Base-by-base conservation (phyloP, 192 early-diverging fungal species). In the Gigaspora rosea region DNA sequence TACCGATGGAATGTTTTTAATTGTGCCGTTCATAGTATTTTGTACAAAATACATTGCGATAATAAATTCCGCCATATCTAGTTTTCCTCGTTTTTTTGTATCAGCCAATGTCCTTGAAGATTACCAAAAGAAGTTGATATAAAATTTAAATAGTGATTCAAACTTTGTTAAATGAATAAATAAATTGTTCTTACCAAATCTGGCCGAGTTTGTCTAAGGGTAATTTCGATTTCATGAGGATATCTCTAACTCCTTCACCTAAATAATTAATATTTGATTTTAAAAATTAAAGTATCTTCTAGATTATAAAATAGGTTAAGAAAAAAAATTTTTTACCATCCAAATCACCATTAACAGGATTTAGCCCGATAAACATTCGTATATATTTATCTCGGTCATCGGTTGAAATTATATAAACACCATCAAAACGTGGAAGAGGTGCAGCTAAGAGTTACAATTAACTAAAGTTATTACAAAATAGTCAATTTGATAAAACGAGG, bases 1-100 rank as follows among this genome's bases (percentile, higher is more conserved):
- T 8, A 81, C 71, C 7, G 84, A 61, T 15, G 97, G 97, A n/a
- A 97, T 84, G 35, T 85, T 83, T 54, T 84, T 79, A 48, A 90
- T 82, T 20, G 86, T 86, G 46, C 92, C 92, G 67, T 92, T 89
- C 89, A 95, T 95, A 20, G 92, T 82, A 70, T 90, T 87, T 18
- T 92, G 88, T 69, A 98, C 91, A 74, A 94, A 92, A 78, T 90
- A 88, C 95, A 98, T 97, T 51, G 95, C 95, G 65, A 95, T 90
- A 56, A 92, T 88, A 81, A 98, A 98, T 79, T 96, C 95, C 10
- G 89, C 83, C 66, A 94, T 84, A 69, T 90, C 88, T 47, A 98
- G 80, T 66, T 89, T 88, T 58, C 93, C 93, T 22, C 90, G 82
- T 1, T 82, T 73, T 49, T 89, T 87, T 13, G 90, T 88, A 79